phyloP scores from a whole-genome alignment of 768 basidiomycete genomes.

The Suillus plorans region DNA sequence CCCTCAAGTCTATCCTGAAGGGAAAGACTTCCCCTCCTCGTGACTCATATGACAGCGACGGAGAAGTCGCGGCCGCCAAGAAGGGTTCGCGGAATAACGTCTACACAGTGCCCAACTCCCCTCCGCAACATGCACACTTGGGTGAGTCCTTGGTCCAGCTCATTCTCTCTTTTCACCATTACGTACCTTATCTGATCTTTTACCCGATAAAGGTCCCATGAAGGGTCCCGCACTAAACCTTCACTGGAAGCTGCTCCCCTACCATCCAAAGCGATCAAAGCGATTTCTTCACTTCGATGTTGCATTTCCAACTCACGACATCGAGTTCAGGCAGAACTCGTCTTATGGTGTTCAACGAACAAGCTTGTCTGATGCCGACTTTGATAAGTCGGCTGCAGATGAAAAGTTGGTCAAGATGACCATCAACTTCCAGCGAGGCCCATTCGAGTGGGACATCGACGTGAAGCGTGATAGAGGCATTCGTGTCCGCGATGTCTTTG shows the following conservation, averaged over 20 bases:
- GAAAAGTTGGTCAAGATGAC: slow-evolving; percentile 47
- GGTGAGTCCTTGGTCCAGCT: slow-evolving; percentile 17
- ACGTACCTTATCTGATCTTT: slow-evolving; percentile 31
- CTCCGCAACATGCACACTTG: slow-evolving; percentile 24
- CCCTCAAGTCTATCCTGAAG: slow-evolving; percentile 33
- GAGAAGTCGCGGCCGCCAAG: slow-evolving; percentile 23
- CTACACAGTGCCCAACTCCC: slow-evolving; percentile 22
- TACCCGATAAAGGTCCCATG: slow-evolving; percentile 31
- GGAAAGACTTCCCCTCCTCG: slow-evolving; percentile 14
- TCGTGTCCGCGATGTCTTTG: slow-evolving; percentile 57
- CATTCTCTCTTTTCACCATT: slow-evolving; percentile 12
- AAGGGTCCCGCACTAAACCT: slow-evolving; percentile 42
- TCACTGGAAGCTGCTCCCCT: slow-evolving; percentile 52
- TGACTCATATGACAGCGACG: slow-evolving; percentile 32
- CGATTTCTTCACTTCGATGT: slow-evolving; percentile 50
- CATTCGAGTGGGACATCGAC: slow-evolving; percentile 41
- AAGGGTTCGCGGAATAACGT: slow-evolving; percentile 15
- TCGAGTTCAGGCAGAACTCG: slow-evolving; percentile 21
- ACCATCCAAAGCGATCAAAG: slow-evolving; percentile 28
- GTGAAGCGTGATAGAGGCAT: slow-evolving; percentile 45
- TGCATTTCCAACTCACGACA: slow-evolving; percentile 42
- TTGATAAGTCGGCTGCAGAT: slow-evolving; percentile 43
- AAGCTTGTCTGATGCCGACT: slow-evolving; percentile 36
- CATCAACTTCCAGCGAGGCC: slow-evolving; percentile 40
- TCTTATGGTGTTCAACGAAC: slow-evolving; percentile 21